Evolutionary conservation across 345 rosid genomes (phyloP).

Genomic region (Rhodomyrtus tomentosa): DNA sequence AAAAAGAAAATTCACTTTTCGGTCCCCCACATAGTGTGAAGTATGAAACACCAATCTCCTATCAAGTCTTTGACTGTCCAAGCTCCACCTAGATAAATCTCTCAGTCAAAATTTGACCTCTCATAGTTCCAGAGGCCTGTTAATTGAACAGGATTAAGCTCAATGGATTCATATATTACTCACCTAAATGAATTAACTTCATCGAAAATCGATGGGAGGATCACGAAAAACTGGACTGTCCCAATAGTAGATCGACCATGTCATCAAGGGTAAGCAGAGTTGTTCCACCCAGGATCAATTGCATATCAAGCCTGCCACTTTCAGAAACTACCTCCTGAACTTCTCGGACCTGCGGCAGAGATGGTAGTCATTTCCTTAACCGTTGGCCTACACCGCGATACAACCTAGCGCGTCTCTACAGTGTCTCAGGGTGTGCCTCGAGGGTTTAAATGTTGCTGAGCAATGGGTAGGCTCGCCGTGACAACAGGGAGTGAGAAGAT

Average conservation of each 20-base stretch:
- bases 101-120: neutral
- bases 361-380: neutral
- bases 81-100: neutral
- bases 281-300: conserved; percentile 76
- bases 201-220: neutral
- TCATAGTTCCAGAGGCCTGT: neutral
- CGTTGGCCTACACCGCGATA: neutral
- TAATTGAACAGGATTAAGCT: neutral
- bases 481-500: conserved; percentile 87
- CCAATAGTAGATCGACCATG: conserved; percentile 73
- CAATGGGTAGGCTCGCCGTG: conserved; percentile 23
- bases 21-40: neutral
- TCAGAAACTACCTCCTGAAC: conserved; percentile 72
- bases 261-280: conserved; percentile 74
- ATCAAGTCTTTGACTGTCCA: neutral
- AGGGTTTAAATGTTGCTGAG: neutral
- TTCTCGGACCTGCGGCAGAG: conserved; percentile 46
- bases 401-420: neutral
- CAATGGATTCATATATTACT: neutral
- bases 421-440: neutral
- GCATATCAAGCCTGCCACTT: conserved; percentile 72
- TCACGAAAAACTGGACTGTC: conserved; percentile 50
- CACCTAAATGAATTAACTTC: neutral
- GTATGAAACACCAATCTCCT: neutral
- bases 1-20: neutral